phyloP scores from a whole-genome alignment of 495 filamentous ascomycete genomes.

The Podospora conica region DNA sequence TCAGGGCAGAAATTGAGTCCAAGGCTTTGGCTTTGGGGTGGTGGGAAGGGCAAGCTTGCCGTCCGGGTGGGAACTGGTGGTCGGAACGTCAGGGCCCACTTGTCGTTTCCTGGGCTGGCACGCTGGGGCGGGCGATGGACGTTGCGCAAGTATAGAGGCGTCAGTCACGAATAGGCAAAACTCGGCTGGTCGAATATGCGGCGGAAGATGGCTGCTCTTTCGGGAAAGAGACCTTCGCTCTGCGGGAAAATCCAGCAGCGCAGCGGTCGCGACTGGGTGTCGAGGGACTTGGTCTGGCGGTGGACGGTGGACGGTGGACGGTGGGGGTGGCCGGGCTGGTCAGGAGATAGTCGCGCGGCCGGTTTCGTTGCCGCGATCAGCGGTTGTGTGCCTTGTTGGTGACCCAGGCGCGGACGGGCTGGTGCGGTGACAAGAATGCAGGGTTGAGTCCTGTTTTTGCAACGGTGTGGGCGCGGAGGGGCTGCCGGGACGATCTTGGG shows the following conservation, averaged over 20 bases:
- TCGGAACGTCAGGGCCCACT: not conserved
- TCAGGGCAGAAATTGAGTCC: not conserved
- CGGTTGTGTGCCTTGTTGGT: conserved; percentile 24
- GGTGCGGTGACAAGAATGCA: conserved; percentile 19
- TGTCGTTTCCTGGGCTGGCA: not conserved
- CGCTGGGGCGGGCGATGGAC: not conserved
- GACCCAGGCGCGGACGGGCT: conserved; percentile 4
- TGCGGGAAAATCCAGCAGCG: conserved; percentile 8
- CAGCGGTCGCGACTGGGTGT: not conserved
- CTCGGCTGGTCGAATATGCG: not conserved
- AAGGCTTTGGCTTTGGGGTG: not conserved
- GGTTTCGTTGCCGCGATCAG: conserved; percentile 32
- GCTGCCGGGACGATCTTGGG: not conserved
- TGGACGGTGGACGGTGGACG: conserved; percentile 6
- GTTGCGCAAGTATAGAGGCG: not conserved
- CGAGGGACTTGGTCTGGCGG: conserved; percentile 7
- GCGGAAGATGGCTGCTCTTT: conserved; percentile 2
- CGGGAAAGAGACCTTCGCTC: conserved; percentile 3
- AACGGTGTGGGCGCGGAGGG: conserved; percentile 18
- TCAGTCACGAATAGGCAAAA: conserved; percentile 3
- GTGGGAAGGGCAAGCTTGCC: not conserved
- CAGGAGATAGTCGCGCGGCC: conserved; percentile 19
- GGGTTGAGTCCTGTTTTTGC: conserved; percentile 17
- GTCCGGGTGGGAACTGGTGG: not conserved
- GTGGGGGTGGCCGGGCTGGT: conserved; percentile 14